phyloP scores from a whole-genome alignment of 1,284 basidiomycete genomes.

The Cutaneotrichosporon cyanovorans region DNA sequence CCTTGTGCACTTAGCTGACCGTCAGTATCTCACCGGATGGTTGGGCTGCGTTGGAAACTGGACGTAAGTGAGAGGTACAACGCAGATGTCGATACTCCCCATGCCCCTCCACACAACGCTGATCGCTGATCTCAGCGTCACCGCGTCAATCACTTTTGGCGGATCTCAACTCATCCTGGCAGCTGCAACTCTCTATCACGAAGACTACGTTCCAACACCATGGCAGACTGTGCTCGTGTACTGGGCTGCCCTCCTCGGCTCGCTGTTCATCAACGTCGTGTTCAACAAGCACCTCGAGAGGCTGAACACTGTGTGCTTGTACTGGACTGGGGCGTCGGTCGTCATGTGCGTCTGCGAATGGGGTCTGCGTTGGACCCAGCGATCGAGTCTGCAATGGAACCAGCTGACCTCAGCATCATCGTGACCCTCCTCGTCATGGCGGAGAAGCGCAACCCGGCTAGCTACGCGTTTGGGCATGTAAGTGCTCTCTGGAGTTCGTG shows the following conservation, averaged over 20 bases:
- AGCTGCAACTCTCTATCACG: conserved; percentile 46
- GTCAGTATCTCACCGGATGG: conserved; percentile 49
- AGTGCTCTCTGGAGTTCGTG: conserved; percentile 1
- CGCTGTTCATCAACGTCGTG: conserved; percentile 44
- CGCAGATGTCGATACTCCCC: no score
- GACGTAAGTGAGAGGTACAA: conserved; percentile 41
- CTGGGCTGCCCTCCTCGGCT: conserved; percentile 45
- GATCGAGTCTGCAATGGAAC: conserved; percentile 1
- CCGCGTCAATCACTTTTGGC: conserved; percentile 49
- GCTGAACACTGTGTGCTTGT: conserved; percentile 45
- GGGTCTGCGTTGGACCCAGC: background rate
- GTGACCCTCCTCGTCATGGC: conserved; percentile 46
- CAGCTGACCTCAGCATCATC: conserved; percentile 46
- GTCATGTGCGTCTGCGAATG: conserved; percentile 34
- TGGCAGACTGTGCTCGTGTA: conserved; percentile 47
- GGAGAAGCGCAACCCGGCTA: conserved; percentile 41
- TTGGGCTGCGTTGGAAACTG: conserved; percentile 49
- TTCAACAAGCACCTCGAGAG: conserved; percentile 40
- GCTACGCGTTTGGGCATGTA: conserved; percentile 42
- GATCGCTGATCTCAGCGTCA: conserved; percentile 31
- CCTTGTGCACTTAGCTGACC: no score
- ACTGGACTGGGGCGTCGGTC: conserved; percentile 46
- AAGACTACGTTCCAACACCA: conserved; percentile 43
- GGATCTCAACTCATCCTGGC: conserved; percentile 49
- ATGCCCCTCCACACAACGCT: no score